These are phyloP conservation scores for Wickerhamiella bombiphila DNA, from an alignment of 805 yeast genomes.

Conservation along the genomic window DNA sequence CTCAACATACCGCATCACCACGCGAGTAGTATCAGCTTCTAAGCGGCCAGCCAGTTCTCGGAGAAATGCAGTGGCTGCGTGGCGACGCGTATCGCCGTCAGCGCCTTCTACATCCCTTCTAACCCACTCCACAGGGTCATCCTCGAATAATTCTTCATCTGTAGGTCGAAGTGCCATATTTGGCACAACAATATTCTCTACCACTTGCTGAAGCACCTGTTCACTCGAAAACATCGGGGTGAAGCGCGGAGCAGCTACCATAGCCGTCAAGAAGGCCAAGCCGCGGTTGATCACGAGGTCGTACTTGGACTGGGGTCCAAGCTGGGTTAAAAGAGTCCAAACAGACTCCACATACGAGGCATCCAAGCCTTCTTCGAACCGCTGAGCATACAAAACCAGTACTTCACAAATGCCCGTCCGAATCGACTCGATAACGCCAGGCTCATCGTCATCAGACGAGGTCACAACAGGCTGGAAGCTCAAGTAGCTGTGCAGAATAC, in stretches of 20 bases:
- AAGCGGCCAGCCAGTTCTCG: conserved; percentile 71
- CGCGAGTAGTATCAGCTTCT: conserved; percentile 57
- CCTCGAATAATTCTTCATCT: conserved; percentile 89
- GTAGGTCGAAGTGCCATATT: conserved; percentile 72
- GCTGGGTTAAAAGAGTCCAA: conserved; percentile 59
- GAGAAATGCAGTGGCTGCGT: conserved; percentile 84
- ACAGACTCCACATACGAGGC: conserved; percentile 65
- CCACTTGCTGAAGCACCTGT: conserved; percentile 54
- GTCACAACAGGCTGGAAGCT: conserved; percentile 41
- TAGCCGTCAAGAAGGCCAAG: conserved; percentile 66
- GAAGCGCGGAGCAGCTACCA: conserved; percentile 56
- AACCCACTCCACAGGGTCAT: conserved; percentile 88
- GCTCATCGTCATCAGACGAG: conserved; percentile 46
- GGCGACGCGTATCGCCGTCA: conserved; percentile 81
- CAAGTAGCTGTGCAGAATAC: conserved; percentile 66
- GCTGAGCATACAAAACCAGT: conserved; percentile 68
- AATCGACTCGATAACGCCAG: conserved; percentile 53
- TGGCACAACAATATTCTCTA: conserved; percentile 76
- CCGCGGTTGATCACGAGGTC: conserved; percentile 76
- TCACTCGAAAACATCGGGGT: conserved; percentile 46
- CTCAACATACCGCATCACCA: conserved; percentile 58
- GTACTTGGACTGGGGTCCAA: conserved; percentile 58
- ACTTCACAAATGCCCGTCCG: conserved; percentile 77
- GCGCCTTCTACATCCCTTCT: conserved; percentile 92
- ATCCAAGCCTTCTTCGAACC: conserved; percentile 80